Conservation (phyloP, 306 rosid genomes). For the Quercus mongolica region DNA sequence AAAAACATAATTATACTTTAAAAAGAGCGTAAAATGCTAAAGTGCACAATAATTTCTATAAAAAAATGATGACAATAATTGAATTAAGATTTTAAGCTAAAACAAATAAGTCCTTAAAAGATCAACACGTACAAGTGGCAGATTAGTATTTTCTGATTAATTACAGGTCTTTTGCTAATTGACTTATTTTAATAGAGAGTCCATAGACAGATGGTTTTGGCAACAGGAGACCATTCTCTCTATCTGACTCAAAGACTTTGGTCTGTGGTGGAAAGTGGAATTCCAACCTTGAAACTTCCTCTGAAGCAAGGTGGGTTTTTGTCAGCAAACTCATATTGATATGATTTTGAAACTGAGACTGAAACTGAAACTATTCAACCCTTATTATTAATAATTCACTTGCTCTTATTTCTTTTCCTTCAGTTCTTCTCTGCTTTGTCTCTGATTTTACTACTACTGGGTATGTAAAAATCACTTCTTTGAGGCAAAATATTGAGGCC, state of each 20-base stretch:
- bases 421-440: background rate
- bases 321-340: conserved; percentile 7
- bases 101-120: too few relatives aligned
- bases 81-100: too few relatives aligned
- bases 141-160: conserved; percentile 29
- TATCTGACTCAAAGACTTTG: conserved; percentile 17
- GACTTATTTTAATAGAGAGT: conserved; percentile 10
- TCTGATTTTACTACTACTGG: background rate
- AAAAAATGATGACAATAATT: too few relatives aligned
- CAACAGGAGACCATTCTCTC: too few relatives aligned
- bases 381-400: background rate
- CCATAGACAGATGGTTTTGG: too few relatives aligned
- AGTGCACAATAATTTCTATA: too few relatives aligned
- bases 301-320: conserved; percentile 41
- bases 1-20: too few relatives aligned
- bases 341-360: conserved; percentile 4
- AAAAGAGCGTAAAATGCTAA: too few relatives aligned
- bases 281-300: conserved; percentile 30
- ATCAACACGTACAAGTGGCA: conserved; percentile 26
- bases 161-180: conserved; percentile 22
- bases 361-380: background rate
- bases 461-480: conserved; percentile 4
- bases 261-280: conserved; percentile 15
- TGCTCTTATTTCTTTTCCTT: background rate
- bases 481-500: background rate